A percentile compares a stretch with the other conserved stretches of the same genome.
phyloP scores from a whole-genome alignment of 2,329 filamentous ascomycete genomes.

The Sphaerulina vaccinii region DNA sequence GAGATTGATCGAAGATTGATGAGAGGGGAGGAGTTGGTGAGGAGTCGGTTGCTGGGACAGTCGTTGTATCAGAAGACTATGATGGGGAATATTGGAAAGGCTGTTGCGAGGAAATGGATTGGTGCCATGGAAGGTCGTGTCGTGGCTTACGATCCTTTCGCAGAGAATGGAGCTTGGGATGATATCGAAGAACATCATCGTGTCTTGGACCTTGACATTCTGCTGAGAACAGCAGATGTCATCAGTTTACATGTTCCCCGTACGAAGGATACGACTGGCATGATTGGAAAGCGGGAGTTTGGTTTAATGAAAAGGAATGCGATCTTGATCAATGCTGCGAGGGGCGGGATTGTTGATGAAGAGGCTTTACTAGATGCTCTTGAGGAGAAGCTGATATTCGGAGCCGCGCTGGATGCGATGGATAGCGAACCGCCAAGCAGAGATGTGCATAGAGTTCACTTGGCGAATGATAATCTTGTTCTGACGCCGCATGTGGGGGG shows the following conservation, averaged over 20 bases:
- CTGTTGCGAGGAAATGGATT: conserved; percentile 39
- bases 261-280: conserved; percentile 29
- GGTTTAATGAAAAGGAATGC: conserved; percentile 33
- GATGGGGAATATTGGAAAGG: conserved; percentile 41
- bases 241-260: conserved; percentile 40
- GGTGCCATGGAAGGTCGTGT: conserved; percentile 35
- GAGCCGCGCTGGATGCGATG: conserved; percentile 36
- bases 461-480: conserved; percentile 33
- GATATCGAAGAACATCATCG: conserved; percentile 28
- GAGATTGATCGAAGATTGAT: conserved; percentile 34
- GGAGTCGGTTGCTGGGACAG: conserved; percentile 32
- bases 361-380: conserved; percentile 32
- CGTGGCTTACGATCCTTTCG: conserved; percentile 41
- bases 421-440: too few relatives aligned
- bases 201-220: conserved; percentile 33
- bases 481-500: conserved; percentile 51
- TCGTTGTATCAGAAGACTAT: conserved; percentile 38
- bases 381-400: conserved; percentile 27
- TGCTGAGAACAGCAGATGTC: conserved; percentile 38
- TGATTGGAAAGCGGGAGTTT: conserved; percentile 36
- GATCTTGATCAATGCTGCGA: conserved; percentile 38
- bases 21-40: conserved; percentile 27
- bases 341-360: conserved; percentile 39
- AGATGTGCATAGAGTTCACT: conserved; percentile 30
- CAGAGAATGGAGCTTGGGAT: conserved; percentile 29